Evolutionary conservation across 1,284 basidiomycete genomes (phyloP), one percentile per base, ranked within the genome.

Genomic region (Phylloporus sp.): DNA sequence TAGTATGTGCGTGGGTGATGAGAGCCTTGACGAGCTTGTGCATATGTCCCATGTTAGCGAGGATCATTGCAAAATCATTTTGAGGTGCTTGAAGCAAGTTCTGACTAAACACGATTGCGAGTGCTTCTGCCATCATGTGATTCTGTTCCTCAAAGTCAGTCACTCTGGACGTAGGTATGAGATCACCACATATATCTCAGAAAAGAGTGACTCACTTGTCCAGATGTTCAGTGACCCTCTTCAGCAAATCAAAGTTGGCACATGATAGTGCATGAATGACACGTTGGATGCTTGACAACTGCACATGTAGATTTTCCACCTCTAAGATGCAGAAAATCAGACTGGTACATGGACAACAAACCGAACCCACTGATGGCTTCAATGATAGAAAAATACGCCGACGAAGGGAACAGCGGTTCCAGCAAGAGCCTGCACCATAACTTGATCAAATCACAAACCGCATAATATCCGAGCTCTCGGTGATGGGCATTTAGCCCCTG

Each of bases 121-220:
- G 80, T 10, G 90, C 89, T 68, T 92, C 89, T 1, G 91, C 87
- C 3, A 90, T 92, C 93, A 94, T 94, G 65, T 94, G 91, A 69
- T 94, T 95, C 55, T 88, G 84, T 63, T 93, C 91, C 72, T 95
- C 93, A 73, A 84, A 92, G 70, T 94, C 93, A 12, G 91, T 92
- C 32, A 94, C 90, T 71, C 91, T 92, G 71, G 4, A 62, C 29
- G 42, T n/a, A 32, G 61, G 24, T 26, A 65, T 44, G 64, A 66
- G 63, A 61, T 56, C 49, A 56, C 29, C 20, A 34, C 22, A n/a
- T 51, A 17, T n/a, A n/a, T 13, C 12, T 11, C 22, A 11, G 50
- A 47, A 52, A 47, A n/a, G 31, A 28, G 37, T 8, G 40, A 78
- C 85, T 20, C 47, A 91, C 91, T 81, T 86, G 74, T 94, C 92